Evolutionary conservation across 2,329 filamentous ascomycete species (phyloP).

Genomic region (Fusarium sp.): DNA sequence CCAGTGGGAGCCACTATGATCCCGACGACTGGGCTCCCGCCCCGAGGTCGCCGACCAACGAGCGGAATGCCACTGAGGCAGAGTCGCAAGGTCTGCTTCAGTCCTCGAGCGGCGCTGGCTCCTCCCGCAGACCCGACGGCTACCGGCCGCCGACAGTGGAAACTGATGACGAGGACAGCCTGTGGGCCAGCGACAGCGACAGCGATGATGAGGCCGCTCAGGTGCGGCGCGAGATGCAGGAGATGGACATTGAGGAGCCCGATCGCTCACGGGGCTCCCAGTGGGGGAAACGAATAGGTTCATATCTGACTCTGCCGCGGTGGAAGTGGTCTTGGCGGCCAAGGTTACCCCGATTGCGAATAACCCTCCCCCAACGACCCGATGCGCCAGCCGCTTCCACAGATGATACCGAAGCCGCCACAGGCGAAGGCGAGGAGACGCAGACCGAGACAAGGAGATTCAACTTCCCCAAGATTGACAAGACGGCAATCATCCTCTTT

Average conservation of each 20-base stretch:
- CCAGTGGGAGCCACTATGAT: conserved; percentile 50
- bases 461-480: conserved; percentile 54
- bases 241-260: conserved; percentile 87
- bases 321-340: conserved; percentile 69
- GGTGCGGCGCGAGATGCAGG: conserved; percentile 84
- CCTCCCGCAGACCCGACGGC: conserved; percentile 61
- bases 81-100: conserved; percentile 83
- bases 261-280: conserved; percentile 56
- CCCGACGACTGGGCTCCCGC: conserved; percentile 46
- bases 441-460: conserved; percentile 40
- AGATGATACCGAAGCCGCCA: conserved; percentile 42
- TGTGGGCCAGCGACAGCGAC: conserved; percentile 63
- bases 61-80: conserved; percentile 75
- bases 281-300: conserved; percentile 68
- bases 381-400: conserved; percentile 34
- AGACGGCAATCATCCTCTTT: conserved; percentile 66
- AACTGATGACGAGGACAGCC: conserved; percentile 74
- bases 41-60: conserved; percentile 55
- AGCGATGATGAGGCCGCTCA: conserved; percentile 69
- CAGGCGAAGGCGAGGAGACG: conserved; percentile 44
- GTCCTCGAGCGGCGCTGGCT: conserved; percentile 58
- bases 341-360: conserved; percentile 63
- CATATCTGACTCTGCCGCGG: conserved; percentile 62
- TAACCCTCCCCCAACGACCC: conserved; percentile 59
- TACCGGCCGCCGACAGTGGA: conserved; percentile 88